Evolutionary conservation across 2,329 filamentous ascomycete species (phyloP).

Genomic region (Rhexocercosporidium sp.): DNA sequence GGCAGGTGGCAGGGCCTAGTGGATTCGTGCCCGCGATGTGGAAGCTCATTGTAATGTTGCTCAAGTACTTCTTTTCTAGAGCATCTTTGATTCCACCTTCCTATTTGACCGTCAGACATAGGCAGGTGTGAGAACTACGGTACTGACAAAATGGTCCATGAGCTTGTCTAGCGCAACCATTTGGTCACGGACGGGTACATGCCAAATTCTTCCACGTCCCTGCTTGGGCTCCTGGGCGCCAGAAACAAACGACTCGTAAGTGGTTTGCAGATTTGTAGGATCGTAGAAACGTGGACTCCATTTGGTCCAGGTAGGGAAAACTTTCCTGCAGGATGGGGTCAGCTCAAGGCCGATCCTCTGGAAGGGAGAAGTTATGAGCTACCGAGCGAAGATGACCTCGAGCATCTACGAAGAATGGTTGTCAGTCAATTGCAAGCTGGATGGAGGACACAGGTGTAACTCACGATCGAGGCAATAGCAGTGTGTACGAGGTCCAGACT

Average conservation of each 20-base stretch:
- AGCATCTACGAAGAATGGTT: background rate
- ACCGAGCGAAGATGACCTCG: constrained; percentile 1
- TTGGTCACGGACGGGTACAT: constrained; percentile 5
- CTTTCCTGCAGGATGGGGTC: background rate
- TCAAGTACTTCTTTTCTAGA: background rate
- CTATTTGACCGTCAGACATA: background rate
- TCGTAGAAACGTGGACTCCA: constrained; percentile 5
- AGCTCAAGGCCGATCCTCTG: background rate
- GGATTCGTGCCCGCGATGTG: background rate
- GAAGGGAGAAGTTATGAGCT: background rate
- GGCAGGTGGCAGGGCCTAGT: background rate
- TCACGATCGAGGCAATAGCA: background rate
- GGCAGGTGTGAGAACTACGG: background rate
- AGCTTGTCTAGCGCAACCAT: constrained; percentile 2
- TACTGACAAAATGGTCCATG: constrained; percentile 1
- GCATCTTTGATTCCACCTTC: constrained; percentile 10
- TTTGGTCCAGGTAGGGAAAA: background rate
- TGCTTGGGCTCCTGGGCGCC: background rate
- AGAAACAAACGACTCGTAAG: constrained; percentile 7
- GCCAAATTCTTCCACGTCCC: background rate
- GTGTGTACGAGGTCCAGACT: background rate
- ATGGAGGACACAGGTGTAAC: background rate
- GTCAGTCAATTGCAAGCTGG: background rate
- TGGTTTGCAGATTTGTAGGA: background rate
- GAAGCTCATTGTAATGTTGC: constrained; percentile 7